A percentile compares a stretch with the other conserved stretches of the same genome.
These are phyloP conservation scores for Gliomastix tumulicola DNA, from an alignment of 2,329 filamentous ascomycete genomes.

Conservation along the genomic window DNA sequence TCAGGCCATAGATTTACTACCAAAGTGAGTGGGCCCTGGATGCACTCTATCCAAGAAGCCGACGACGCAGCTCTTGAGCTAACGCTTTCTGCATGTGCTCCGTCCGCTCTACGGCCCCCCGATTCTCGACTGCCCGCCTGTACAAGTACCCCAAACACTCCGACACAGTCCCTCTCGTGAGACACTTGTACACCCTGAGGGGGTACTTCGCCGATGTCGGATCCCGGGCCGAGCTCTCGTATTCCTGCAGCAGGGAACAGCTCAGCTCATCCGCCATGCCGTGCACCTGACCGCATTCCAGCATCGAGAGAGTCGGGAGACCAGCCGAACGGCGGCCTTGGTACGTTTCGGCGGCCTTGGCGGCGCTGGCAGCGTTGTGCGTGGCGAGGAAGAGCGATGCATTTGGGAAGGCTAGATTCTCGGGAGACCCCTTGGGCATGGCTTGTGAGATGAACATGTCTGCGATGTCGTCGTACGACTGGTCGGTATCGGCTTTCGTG, in stretches of 20 bases:
- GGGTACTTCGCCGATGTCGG: constrained; percentile 10
- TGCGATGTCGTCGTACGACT: constrained; percentile 65
- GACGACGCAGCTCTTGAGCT: constrained; percentile 17
- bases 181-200: constrained; percentile 63
- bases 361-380: constrained; percentile 59
- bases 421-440: constrained; percentile 25
- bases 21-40: no score
- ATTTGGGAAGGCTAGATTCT: constrained; percentile 40
- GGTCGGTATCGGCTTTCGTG: constrained; percentile 64
- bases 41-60: constrained; percentile 13
- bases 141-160: constrained; percentile 85
- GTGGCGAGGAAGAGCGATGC: constrained; percentile 68
- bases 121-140: constrained; percentile 58
- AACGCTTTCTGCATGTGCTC: constrained; percentile 17
- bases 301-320: constrained; percentile 13
- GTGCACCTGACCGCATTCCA: constrained; percentile 65
- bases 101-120: constrained; percentile 60
- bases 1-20: no score
- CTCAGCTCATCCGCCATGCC: constrained; percentile 95
- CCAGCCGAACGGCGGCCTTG: constrained; percentile 57
- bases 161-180: constrained; percentile 62
- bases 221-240: constrained; percentile 33
- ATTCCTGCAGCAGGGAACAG: constrained; percentile 38
- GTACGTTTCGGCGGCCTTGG: constrained; percentile 45
- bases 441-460: constrained; percentile 55